phyloP scores from a whole-genome alignment of 768 basidiomycete genomes.

The Rickenella mellea region DNA sequence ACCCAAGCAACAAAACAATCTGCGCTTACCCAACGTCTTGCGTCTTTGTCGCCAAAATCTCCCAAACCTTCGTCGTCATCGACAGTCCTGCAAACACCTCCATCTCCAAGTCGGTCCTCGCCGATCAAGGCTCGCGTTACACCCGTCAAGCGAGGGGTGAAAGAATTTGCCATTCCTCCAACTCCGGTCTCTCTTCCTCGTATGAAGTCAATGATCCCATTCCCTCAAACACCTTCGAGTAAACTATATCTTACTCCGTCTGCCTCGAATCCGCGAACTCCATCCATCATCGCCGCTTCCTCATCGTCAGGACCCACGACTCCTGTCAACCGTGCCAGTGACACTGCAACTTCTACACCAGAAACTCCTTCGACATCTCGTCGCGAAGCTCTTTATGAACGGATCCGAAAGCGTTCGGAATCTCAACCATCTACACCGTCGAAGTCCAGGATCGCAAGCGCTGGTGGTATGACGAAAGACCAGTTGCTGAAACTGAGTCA shows the following conservation, averaged over 20 bases:
- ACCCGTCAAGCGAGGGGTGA: conserved; percentile 22
- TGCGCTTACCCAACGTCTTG: conserved; percentile 54
- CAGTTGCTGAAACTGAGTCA: conserved; percentile 64
- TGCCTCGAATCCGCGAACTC: conserved; percentile 27
- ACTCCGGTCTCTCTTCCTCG: conserved; percentile 20
- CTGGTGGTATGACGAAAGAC: conserved; percentile 48
- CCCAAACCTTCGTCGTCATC: conserved; percentile 4
- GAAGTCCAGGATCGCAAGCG: conserved; percentile 36
- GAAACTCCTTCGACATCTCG: conserved; percentile 68
- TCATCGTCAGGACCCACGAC: conserved; percentile 53
- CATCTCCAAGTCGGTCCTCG: conserved; percentile 19
- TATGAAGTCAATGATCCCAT: conserved; percentile 23
- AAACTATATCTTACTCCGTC: conserved; percentile 23
- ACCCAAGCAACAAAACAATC: conserved; percentile 42
- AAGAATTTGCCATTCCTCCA: conserved; percentile 34
- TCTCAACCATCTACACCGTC: conserved; percentile 45
- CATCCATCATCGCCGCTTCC: conserved; percentile 20
- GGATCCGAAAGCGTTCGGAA: conserved; percentile 64
- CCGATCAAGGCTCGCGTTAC: conserved; percentile 26
- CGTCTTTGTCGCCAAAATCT: conserved; percentile 1
- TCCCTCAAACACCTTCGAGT: conserved; percentile 60
- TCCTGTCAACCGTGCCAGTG: conserved; percentile 53
- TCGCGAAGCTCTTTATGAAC: conserved; percentile 73
- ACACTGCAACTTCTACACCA: conserved; percentile 44
- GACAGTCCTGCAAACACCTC: conserved; percentile 1